These are phyloP conservation scores for Aspergillus ellipticus DNA, from an alignment of 495 filamentous ascomycete genomes.

Conservation along the genomic window DNA sequence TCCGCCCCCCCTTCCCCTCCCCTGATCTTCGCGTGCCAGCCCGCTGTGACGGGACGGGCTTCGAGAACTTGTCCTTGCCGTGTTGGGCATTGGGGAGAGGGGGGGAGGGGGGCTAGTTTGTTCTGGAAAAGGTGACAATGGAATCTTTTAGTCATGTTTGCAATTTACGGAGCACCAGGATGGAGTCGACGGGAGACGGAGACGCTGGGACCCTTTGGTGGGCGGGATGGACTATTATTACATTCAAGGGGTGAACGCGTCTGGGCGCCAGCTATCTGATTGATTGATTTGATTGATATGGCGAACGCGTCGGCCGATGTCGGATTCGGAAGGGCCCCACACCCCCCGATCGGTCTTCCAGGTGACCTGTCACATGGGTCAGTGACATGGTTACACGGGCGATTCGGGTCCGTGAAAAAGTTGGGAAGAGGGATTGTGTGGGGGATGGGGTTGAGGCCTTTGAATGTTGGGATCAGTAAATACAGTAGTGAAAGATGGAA, in stretches of 20 bases:
- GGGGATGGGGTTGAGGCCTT: background rate
- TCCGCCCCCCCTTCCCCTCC: background rate
- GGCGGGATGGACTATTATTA: background rate
- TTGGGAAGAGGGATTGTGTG: background rate
- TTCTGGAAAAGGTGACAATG: background rate
- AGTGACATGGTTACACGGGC: background rate
- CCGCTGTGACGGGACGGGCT: background rate
- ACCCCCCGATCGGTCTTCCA: too few species aligned
- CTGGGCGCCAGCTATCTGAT: background rate
- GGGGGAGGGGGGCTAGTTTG: too few species aligned
- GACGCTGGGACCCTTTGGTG: background rate
- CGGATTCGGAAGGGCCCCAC: slow-evolving; percentile 5
- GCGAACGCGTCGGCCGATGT: slow-evolving; percentile 6
- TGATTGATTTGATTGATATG: slow-evolving; percentile 12
- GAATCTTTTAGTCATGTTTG: background rate
- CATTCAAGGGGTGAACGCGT: background rate
- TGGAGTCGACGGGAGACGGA: too few species aligned
- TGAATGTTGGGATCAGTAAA: too few species aligned
- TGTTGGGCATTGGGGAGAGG: background rate
- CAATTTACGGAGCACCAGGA: background rate
- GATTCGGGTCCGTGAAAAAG: background rate
- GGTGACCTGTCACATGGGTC: slow-evolving; percentile 1
- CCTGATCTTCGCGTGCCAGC: background rate
- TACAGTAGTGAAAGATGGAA: too few species aligned
- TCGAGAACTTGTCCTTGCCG: background rate